These are phyloP conservation scores for Eimeria necatrix DNA, from an alignment of 169 alveolate genomes.

Conservation along the genomic window DNA sequence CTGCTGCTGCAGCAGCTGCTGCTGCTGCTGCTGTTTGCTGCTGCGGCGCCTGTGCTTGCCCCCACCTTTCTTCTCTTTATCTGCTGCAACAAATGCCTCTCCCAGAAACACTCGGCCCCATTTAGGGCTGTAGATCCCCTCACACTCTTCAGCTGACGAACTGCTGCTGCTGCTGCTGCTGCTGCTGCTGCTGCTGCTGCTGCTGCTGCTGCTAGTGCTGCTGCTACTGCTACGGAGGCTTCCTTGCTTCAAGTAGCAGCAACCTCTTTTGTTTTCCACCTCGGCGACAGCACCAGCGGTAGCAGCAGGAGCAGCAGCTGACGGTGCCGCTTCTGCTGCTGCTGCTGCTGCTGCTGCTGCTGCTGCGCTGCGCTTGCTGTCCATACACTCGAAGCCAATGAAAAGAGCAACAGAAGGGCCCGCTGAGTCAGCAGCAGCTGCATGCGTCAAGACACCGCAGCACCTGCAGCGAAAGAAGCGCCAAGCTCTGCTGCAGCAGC, in stretches of 20 bases:
- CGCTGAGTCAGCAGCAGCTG: neutral
- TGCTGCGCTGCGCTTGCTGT: neutral
- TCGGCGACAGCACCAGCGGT: neutral
- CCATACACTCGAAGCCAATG: neutral
- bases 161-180: constrained; percentile 11
- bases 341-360: neutral
- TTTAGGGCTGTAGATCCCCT: neutral
- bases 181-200: constrained; percentile 38
- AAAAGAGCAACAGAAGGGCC: constrained; percentile 6
- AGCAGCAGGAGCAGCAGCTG: neutral
- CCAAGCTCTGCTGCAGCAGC: neutral
- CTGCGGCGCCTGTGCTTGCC: neutral
- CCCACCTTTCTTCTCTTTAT: neutral
- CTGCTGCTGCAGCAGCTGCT: constrained; percentile 27
- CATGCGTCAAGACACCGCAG: constrained; percentile 17
- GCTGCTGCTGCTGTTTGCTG: neutral
- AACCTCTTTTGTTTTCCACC: too few relatives aligned
- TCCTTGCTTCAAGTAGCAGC: too few relatives aligned
- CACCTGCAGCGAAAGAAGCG: constrained; percentile 26
- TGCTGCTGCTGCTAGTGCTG: neutral
- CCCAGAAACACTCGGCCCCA: neutral
- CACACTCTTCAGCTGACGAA: neutral
- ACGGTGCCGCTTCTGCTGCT: neutral
- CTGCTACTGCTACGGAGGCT: constrained; percentile 18
- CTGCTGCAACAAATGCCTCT: constrained; percentile 17